Evolutionary conservation across 192 early-diverging fungal species (phyloP).

Genomic region (Piromyces sp.): DNA sequence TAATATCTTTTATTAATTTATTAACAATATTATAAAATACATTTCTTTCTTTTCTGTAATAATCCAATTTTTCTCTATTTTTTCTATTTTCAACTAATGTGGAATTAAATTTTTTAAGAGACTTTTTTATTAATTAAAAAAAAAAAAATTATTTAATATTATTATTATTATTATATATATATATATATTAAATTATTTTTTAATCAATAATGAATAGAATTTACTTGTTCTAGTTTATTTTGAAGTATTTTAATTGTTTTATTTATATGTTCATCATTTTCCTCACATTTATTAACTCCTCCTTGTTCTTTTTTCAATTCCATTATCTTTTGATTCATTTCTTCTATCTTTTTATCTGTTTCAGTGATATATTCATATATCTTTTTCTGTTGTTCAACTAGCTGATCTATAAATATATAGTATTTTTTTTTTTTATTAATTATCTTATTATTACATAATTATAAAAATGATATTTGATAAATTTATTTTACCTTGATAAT

Average conservation of each 20-base stretch:
- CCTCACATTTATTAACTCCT: neutral
- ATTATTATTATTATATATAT: no score
- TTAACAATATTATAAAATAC: neutral
- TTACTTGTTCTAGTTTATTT: neutral
- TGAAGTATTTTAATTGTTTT: neutral
- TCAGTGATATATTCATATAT: neutral
- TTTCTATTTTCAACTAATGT: neutral
- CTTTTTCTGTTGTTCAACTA: neutral
- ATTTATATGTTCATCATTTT: neutral
- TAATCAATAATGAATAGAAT: no score
- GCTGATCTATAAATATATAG: neutral
- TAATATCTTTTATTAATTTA: neutral
- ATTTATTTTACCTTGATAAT: neutral
- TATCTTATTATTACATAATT: no score
- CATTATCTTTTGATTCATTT: neutral
- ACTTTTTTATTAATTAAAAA: neutral
- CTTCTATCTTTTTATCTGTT: neutral
- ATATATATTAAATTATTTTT: no score
- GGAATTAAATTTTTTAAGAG: neutral
- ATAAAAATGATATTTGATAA: no score
- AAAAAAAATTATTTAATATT: neutral
- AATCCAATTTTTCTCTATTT: neutral
- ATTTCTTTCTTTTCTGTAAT: neutral
- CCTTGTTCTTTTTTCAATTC: neutral
- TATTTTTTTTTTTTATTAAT: no score